Evolutionary conservation across 495 filamentous ascomycete species (phyloP), one percentile per base, ranked within the genome.

Genomic region (Antarctomyces pellizariae): DNA sequence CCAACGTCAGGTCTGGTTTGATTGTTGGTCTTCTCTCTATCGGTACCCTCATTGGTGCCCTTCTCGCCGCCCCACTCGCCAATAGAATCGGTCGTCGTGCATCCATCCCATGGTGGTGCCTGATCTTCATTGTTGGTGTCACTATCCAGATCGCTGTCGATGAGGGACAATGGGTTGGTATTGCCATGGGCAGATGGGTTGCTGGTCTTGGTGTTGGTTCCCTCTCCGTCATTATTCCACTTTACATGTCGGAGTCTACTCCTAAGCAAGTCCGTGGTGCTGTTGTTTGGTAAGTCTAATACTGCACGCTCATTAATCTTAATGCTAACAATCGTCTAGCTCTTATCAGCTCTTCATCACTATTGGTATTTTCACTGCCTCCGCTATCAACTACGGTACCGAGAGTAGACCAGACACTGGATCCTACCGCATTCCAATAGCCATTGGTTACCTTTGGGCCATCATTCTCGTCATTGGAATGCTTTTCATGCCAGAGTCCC

Each of bases 311-410:
- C 34, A 42, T 31, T 26, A 41, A 36, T 29, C 32, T 14, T 26
- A 39, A 10, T 40, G 26, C 18, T 36, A 30, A 23, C 29, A 16
- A 34, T 29, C 14, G 24, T 31, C 23, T 29, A 56, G 59, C 30
- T 61, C 62, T 22, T 86, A 89, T 55, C 78, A 89, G 53, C 62
- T 89, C 13, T 80, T 86, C 52, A 75, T 86, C 45, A 79, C 79
- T 16, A 57, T 80, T 31, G 78, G 78, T 36, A 86, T 84, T 49
- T 78, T 79, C 52, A 62, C 68, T 24, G 73, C 76, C 34, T 67
- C 78, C 47, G 67, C 74, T 45, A 61, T 86, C 55, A 82, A 86
- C 47, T 86, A 56, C 43, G 79, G 75, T 27, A 82, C 77, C 15
- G 40, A 64, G 13, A 49, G 49, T 25, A 46, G 45, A 22, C 17